Evolutionary conservation across 2,329 filamentous ascomycete species (phyloP), one percentile per base, ranked within the genome.

Genomic region (Beauveria medogensis): DNA sequence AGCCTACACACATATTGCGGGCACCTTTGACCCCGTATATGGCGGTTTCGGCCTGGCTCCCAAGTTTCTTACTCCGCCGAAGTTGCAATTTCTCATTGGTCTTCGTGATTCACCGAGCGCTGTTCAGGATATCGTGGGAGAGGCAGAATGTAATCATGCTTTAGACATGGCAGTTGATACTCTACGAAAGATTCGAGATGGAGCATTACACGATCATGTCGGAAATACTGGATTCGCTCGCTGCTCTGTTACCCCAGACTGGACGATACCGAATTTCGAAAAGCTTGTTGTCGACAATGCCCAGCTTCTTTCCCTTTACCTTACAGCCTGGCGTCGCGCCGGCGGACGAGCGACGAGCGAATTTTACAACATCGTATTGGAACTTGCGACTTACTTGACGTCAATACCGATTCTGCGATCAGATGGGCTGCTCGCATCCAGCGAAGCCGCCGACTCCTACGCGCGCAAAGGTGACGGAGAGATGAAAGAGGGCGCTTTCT

Each of bases 201-300:
- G 82, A 55, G 81, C 79, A 5, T 67, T 86, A 63, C 75, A 79
- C 57, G 83, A 86, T 62, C 83, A 85, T 61, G 70, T 85, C 9
- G 80, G 81, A 1, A 77, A 76, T 1, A 70, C 70, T 7, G 83
- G 83, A 3, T 85, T 85, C 66, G 76, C 80, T 41, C 84, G 93
- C 56, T 97, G 96, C 71, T 96, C 91, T 16, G 89, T 96, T 8
- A 97, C 93, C 0, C 79, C 86, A 16, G 90, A 97, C 74, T 99
- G 94, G 94, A 90, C 89, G 64, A 78, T 97, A 52, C 94, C 94
- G 12, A 92, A 96, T 72, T 99, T 97, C 68, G 94, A 99, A 77
- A 97, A 97, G 78, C 92, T 97, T 82, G 83, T 97, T 10, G 92
- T 91, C 59, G 94, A 97, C 70, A 96, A 99, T 69, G 88, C 90